Conservation (phyloP, 2,329 filamentous ascomycete species). For the Aspergillus phoenicis region DNA sequence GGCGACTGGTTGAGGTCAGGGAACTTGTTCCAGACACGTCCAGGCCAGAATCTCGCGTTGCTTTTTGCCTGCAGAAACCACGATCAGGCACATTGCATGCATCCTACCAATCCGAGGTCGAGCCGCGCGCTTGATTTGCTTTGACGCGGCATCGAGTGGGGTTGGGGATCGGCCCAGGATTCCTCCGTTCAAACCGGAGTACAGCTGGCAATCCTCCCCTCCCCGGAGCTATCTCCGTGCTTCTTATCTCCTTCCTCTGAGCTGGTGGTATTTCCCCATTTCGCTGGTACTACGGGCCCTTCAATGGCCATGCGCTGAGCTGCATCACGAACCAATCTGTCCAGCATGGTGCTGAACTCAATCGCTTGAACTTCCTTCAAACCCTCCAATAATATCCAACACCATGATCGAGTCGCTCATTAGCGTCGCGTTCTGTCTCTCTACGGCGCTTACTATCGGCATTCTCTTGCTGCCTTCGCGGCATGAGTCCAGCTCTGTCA, state of each 20-base stretch:
- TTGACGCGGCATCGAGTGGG: slow-evolving; percentile 11
- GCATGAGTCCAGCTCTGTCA: slow-evolving; percentile 47
- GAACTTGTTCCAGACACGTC: background rate
- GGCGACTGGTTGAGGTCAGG: no score
- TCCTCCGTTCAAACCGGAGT: slow-evolving; percentile 10
- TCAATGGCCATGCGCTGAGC: background rate
- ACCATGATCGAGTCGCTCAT: slow-evolving; percentile 41
- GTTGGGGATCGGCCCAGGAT: slow-evolving; percentile 15
- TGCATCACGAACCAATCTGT: background rate
- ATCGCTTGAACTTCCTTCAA: background rate
- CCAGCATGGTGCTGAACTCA: background rate
- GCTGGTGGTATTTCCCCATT: no score
- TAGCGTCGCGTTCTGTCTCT: slow-evolving; percentile 46
- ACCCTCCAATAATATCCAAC: background rate
- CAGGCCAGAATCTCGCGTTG: background rate
- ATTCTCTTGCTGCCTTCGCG: slow-evolving; percentile 57
- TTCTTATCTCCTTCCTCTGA: background rate
- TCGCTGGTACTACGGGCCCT: background rate
- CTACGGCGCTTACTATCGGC: slow-evolving; percentile 53
- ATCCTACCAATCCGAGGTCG: background rate
- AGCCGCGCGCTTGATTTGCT: slow-evolving; percentile 13
- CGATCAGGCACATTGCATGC: background rate
- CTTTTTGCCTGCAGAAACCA: background rate
- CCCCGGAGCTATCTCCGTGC: background rate
- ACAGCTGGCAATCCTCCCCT: background rate